phyloP scores from a whole-genome alignment of 352 stramenopile species.

The Hyaloperonospora arabidopsidis region DNA sequence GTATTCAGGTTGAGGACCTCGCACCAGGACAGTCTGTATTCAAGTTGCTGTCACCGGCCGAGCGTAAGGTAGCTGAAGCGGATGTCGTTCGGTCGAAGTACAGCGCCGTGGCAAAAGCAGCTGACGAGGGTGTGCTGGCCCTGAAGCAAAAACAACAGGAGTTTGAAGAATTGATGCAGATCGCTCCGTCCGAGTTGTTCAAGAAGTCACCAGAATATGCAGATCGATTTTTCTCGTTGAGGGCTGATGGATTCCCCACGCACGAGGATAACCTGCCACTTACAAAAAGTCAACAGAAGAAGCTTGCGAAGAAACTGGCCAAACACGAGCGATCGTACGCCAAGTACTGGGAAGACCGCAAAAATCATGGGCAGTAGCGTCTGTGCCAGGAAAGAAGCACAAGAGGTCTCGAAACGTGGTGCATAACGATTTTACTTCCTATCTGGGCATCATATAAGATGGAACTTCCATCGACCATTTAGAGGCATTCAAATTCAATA shows the following conservation, averaged over 20 bases:
- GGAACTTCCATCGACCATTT: too few relatives aligned
- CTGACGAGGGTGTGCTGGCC: conserved; percentile 7
- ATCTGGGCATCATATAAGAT: too few relatives aligned
- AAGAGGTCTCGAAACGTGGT: too few relatives aligned
- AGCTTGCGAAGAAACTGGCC: conserved; percentile 59
- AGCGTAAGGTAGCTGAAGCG: conserved; percentile 22
- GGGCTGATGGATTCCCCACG: conserved; percentile 47
- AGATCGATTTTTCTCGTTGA: conserved; percentile 46
- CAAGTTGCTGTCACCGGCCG: conserved; percentile 41
- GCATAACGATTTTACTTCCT: too few relatives aligned
- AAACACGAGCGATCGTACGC: conserved; percentile 63
- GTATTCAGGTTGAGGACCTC: conserved; percentile 66
- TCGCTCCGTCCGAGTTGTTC: conserved; percentile 52
- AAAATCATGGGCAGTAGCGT: conserved; percentile 12
- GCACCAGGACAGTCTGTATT: conserved; percentile 50
- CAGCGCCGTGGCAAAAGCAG: conserved; percentile 3
- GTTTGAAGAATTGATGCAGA: conserved; percentile 61
- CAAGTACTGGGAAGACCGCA: conserved; percentile 48
- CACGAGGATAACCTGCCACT: conserved; percentile 38
- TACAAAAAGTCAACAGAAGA: conserved; percentile 70
- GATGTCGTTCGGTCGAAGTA: neutral
- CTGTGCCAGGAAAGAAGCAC: too few relatives aligned
- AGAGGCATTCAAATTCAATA: too few relatives aligned
- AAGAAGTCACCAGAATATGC: conserved; percentile 33
- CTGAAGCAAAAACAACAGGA: conserved; percentile 39